Evolutionary conservation across 2,329 filamentous ascomycete genomes (phyloP).

Genomic region (Trichoderma asperellum): DNA sequence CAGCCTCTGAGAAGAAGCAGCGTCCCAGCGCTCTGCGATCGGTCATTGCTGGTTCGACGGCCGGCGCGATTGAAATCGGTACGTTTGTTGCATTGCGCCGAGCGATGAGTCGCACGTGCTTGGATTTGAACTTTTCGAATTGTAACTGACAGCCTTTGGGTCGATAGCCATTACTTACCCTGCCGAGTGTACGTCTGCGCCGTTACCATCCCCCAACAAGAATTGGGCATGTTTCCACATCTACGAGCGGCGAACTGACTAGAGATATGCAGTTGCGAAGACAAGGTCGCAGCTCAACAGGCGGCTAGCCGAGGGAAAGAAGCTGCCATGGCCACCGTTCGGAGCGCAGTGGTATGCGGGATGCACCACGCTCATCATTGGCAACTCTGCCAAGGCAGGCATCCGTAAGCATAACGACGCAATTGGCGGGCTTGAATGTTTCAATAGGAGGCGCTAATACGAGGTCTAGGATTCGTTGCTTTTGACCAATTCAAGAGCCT

Average conservation of each 20-base stretch:
- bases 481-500: constrained; percentile 92
- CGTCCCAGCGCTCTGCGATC: constrained; percentile 81
- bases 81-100: constrained; percentile 37
- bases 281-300: constrained; percentile 92
- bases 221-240: background rate
- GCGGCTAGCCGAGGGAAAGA: constrained; percentile 76
- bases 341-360: constrained; percentile 96
- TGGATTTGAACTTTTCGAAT: background rate
- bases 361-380: constrained; percentile 94
- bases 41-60: constrained; percentile 89
- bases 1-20: constrained; percentile 44
- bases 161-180: constrained; percentile 82
- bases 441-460: background rate
- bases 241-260: constrained; percentile 13
- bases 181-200: constrained; percentile 72
- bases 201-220: background rate
- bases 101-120: constrained; percentile 18
- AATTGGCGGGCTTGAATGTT: background rate
- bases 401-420: constrained; percentile 66
- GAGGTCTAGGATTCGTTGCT: constrained; percentile 69
- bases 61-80: constrained; percentile 94
- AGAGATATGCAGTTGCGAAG: constrained; percentile 72
- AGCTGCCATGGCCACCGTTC: constrained; percentile 93
- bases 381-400: constrained; percentile 94
- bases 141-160: background rate